Percentiles rank a stretch among this genome's conserved stretches.
These are phyloP conservation scores for Scedosporium apiospermum DNA, from an alignment of 2,329 filamentous ascomycete species.

Conservation along the genomic window DNA sequence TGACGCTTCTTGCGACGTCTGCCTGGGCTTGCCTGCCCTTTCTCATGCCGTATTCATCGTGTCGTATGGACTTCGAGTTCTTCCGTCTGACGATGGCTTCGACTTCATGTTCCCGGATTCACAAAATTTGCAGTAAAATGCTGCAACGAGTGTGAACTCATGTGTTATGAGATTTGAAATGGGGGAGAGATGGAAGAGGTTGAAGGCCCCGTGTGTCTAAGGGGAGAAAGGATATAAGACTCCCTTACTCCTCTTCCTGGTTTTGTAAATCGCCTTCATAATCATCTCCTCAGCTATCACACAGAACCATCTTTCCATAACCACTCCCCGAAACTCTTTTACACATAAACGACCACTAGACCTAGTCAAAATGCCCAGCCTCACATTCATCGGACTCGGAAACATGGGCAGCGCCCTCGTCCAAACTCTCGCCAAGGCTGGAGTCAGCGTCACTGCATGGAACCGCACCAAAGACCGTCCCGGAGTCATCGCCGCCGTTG, in stretches of 20 bases:
- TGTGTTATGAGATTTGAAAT: background rate
- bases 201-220: background rate
- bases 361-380: background rate
- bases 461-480: slow-evolving; percentile 43
- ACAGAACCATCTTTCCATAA: background rate
- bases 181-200: background rate
- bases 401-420: slow-evolving; percentile 5
- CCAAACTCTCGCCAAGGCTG: background rate
- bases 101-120: background rate
- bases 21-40: background rate
- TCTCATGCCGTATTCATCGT: background rate
- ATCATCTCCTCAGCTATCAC: background rate
- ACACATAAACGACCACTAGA: too few relatives aligned
- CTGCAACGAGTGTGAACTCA: too few relatives aligned
- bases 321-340: too few relatives aligned
- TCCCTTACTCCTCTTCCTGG: too few relatives aligned
- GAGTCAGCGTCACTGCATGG: slow-evolving; percentile 36
- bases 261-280: too few relatives aligned
- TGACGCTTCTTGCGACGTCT: too few relatives aligned
- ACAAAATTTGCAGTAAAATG: too few relatives aligned
- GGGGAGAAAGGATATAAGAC: background rate
- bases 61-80: background rate
- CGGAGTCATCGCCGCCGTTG: slow-evolving; percentile 59
- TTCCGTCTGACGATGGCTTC: background rate
- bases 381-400: slow-evolving; percentile 3